phyloP scores from a whole-genome alignment of 1,139 yeast genomes.

The Candida sp. region DNA sequence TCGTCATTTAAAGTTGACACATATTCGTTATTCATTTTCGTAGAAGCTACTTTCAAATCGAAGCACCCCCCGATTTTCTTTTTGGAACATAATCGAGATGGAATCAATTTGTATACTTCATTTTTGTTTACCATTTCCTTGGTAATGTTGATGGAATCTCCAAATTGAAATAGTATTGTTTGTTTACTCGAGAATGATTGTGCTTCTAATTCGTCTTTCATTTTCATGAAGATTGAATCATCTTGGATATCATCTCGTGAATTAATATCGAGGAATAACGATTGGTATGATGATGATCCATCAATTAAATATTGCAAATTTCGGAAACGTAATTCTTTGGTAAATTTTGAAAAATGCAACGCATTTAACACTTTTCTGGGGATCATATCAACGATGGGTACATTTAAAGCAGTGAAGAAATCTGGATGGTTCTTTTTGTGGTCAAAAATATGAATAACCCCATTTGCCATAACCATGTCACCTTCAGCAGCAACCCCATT shows the following conservation, averaged over 20 bases:
- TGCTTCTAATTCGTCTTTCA: constrained; percentile 9
- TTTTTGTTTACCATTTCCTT: constrained; percentile 5
- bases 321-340: constrained; percentile 65
- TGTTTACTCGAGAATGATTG: constrained; percentile 32
- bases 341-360: constrained; percentile 62
- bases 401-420: constrained; percentile 27
- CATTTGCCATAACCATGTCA: constrained; percentile 34
- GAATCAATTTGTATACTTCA: constrained; percentile 16
- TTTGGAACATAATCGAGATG: constrained; percentile 30
- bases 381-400: constrained; percentile 43
- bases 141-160: constrained; percentile 36
- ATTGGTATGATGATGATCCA: constrained; percentile 47
- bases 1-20: constrained; percentile 36
- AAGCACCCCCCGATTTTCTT: constrained; percentile 41
- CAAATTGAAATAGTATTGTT: constrained; percentile 63
- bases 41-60: constrained; percentile 41
- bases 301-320: constrained; percentile 56
- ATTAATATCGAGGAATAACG: constrained; percentile 51
- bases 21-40: constrained; percentile 38
- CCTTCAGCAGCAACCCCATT: not conserved
- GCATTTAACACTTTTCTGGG: constrained; percentile 75
- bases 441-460: constrained; percentile 58
- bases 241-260: constrained; percentile 39
- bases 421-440: constrained; percentile 14
- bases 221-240: constrained; percentile 8